These are phyloP conservation scores for Prorocentrum cordatum DNA, from an alignment of 169 alveolate genomes.

Conservation along the genomic window DNA sequence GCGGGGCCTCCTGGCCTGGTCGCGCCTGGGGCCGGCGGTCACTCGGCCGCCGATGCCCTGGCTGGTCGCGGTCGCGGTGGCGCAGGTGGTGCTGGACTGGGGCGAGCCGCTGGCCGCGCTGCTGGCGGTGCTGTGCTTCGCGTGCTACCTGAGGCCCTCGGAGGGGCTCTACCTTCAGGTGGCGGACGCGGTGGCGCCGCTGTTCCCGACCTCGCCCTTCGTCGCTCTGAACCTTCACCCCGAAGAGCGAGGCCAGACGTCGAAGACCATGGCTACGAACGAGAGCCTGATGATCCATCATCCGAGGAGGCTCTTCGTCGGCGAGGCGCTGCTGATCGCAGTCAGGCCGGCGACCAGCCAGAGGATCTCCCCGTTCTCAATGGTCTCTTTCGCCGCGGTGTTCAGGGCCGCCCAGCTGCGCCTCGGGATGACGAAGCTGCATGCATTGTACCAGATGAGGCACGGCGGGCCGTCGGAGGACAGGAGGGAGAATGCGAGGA, in stretches of 20 bases:
- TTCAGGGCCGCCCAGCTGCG: not conserved
- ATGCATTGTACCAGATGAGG: not conserved
- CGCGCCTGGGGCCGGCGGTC: no score
- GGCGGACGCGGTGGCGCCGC: not conserved
- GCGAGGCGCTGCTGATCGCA: no score
- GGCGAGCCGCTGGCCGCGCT: not conserved
- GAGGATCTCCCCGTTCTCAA: no score
- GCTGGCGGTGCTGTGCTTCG: not conserved
- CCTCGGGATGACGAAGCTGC: not conserved
- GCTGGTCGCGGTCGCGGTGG: no score
- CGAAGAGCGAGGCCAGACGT: not conserved
- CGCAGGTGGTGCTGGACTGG: not conserved
- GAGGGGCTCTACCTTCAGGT: not conserved
- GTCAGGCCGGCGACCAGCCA: no score
- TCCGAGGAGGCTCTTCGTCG: no score
- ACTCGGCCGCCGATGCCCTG: no score
- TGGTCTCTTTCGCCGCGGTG: no score
- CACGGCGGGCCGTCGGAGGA: constrained; percentile 19
- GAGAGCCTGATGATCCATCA: not conserved
- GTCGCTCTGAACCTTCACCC: not conserved
- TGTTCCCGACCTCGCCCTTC: not conserved
- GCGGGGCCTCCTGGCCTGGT: no score
- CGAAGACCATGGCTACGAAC: not conserved
- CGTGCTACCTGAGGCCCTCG: not conserved
- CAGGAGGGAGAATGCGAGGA: not conserved